Evolutionary conservation across 805 yeast species (phyloP).

Genomic region (Starmera dryadoides): DNA sequence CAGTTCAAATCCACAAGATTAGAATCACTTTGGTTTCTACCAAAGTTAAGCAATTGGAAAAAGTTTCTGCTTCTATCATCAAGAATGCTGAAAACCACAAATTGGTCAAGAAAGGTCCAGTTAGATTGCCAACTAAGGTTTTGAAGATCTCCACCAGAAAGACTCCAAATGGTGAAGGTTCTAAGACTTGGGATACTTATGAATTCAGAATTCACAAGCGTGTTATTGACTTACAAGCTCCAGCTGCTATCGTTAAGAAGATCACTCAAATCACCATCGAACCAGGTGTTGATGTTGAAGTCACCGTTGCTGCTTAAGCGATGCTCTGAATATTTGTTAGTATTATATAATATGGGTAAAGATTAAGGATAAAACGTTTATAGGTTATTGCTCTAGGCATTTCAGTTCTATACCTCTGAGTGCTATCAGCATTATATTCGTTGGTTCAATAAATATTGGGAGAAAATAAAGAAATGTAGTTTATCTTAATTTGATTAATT

Average conservation of each 20-base stretch:
- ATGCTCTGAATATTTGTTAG: not conserved
- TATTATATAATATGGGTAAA: not conserved
- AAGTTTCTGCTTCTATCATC: constrained; percentile 87
- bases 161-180: constrained; percentile 99
- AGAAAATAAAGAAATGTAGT: not conserved
- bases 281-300: constrained; percentile 99
- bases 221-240: constrained; percentile 96
- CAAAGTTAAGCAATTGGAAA: constrained; percentile 97
- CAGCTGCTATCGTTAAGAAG: constrained; percentile 87
- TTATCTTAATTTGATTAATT: not conserved
- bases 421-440: constrained; percentile 18
- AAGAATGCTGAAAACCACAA: constrained; percentile 77
- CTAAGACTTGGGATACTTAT: constrained; percentile 99
- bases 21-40: constrained; percentile 98
- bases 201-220: constrained; percentile 99
- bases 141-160: constrained; percentile 98
- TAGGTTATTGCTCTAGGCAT: constrained; percentile 13
- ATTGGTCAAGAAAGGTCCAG: constrained; percentile 96
- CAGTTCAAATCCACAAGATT: constrained; percentile 87
- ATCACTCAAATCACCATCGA: constrained; percentile 97
- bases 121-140: constrained; percentile 99
- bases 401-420: constrained; percentile 25
- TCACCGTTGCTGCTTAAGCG: constrained; percentile 71
- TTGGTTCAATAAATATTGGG: constrained; percentile 1
- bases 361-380: not conserved